Evolutionary conservation across 306 rosid species (phyloP), one percentile per base, ranked within the genome.

Genomic region (Corylus americana): DNA sequence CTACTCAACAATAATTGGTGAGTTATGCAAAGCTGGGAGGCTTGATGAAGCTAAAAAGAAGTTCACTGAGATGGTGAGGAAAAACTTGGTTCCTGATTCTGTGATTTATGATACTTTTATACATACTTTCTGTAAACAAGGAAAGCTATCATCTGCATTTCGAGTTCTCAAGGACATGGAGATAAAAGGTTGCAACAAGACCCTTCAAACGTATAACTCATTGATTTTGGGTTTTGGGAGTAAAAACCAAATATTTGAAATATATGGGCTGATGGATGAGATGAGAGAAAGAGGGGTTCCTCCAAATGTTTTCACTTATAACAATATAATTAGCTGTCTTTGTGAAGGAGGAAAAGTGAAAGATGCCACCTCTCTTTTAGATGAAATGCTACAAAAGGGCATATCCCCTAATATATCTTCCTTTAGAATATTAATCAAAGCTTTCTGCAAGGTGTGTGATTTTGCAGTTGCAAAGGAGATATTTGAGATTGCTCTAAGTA

Each of bases 101-200:
- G 84, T 80, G 37, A 86, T 92, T 59, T 95, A 88, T 73, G 85
- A 95, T 82, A 83, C 82, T 1, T 91, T 95, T 75, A 89, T 95
- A 71, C 55, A 11, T 74, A 88, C 66, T 82, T 95, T 90, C 82
- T 91, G 98, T 81, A 90, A 91, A 82, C 87, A 88, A 84, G 97
- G 97, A 70, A 94, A 85, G 81, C 80, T 94, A 79, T 91, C 98
- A 69, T 92, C 95, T 4, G 98, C 98, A 25, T 95, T 92, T 81
- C 91, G 89, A 63, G 98, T 95, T 77, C 82, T 95, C 78, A 95
- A 95, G 86, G 98, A 95, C 85, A 92, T 91, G 97, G 97, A 95
- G 86, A 92, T 88, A 90, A 95, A 89, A 78, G 94, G 97, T 67
- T 95, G 97, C 90, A 87, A 78, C 89, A 95, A 89, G 88, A 95